These are phyloP conservation scores for Scutellaria galericulata DNA, from an alignment of 257 asterid genomes.

Conservation along the genomic window DNA sequence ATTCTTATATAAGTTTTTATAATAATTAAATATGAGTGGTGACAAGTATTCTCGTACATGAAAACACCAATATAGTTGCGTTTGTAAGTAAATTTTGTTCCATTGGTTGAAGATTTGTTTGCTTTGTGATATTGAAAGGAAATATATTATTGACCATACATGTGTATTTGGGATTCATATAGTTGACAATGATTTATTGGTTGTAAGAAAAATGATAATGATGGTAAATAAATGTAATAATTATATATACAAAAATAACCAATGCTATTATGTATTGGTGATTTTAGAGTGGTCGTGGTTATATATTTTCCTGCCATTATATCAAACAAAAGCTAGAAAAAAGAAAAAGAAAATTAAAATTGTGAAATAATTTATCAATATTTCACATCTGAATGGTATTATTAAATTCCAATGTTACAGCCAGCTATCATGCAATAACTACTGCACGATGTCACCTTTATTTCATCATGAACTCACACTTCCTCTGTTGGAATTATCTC, in stretches of 20 bases:
- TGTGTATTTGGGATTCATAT: not conserved
- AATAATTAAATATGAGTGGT: too few species aligned
- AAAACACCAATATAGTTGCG: too few species aligned
- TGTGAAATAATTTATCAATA: not conserved
- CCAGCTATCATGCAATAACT: constrained; percentile 27
- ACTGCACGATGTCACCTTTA: constrained; percentile 7
- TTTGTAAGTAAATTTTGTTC: too few species aligned
- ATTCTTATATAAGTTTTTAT: too few species aligned
- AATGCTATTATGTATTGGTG: not conserved
- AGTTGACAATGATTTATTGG: not conserved
- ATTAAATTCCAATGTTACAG: constrained; percentile 1
- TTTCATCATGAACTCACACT: constrained; percentile 5
- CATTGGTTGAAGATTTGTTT: not conserved
- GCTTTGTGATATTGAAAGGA: constrained; percentile 8
- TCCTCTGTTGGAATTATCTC: not conserved
- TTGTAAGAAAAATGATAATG: constrained; percentile 1
- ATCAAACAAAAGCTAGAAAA: too few species aligned
- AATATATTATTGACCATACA: not conserved
- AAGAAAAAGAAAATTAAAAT: not conserved
- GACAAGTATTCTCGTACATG: too few species aligned
- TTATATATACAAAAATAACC: too few species aligned
- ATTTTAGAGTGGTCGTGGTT: not conserved
- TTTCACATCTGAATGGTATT: constrained; percentile 16
- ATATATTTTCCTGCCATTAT: too few species aligned
- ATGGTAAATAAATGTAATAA: not conserved